Evolutionary conservation across 768 basidiomycete species (phyloP).

Genomic region (Rhodotorula graminis): DNA sequence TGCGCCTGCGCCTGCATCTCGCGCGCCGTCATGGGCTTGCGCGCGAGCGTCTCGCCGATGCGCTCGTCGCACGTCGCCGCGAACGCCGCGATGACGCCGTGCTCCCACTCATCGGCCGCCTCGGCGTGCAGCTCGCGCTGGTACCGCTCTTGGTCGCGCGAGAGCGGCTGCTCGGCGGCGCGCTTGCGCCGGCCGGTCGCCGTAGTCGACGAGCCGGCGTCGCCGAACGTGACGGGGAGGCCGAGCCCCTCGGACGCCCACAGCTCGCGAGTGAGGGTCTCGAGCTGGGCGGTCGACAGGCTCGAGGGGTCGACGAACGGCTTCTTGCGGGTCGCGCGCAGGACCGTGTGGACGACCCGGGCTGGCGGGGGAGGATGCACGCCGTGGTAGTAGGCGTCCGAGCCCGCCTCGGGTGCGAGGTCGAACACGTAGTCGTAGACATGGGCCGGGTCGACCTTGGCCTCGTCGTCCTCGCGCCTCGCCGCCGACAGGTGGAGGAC

Average conservation of each 20-base stretch:
- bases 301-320: conserved; percentile 30
- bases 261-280: conserved; percentile 1
- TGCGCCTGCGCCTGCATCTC: conserved; percentile 27
- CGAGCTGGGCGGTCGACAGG: conserved; percentile 18
- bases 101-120: conserved; percentile 33
- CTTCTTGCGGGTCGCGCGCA: conserved; percentile 10
- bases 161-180: not conserved
- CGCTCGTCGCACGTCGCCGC: conserved; percentile 31
- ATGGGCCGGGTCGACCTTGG: conserved; percentile 23
- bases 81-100: conserved; percentile 25
- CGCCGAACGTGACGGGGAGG: conserved; percentile 21
- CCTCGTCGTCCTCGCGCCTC: not conserved
- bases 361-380: conserved; percentile 34
- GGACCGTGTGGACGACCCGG: conserved; percentile 21
- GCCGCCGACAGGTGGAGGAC: too few species aligned
- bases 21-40: conserved; percentile 22
- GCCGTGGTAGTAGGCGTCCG: conserved; percentile 38
- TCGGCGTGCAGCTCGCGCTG: conserved; percentile 28
- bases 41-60: conserved; percentile 16
- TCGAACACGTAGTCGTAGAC: conserved; percentile 32
- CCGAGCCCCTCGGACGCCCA: conserved; percentile 22
- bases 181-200: not conserved
- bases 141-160: conserved; percentile 20
- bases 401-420: conserved; percentile 9
- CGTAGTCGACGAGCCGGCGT: not conserved